Percentiles rank a stretch among this genome's conserved stretches.
phyloP scores from a whole-genome alignment of 2,329 filamentous ascomycete species.

The Botrytis cinerea region DNA sequence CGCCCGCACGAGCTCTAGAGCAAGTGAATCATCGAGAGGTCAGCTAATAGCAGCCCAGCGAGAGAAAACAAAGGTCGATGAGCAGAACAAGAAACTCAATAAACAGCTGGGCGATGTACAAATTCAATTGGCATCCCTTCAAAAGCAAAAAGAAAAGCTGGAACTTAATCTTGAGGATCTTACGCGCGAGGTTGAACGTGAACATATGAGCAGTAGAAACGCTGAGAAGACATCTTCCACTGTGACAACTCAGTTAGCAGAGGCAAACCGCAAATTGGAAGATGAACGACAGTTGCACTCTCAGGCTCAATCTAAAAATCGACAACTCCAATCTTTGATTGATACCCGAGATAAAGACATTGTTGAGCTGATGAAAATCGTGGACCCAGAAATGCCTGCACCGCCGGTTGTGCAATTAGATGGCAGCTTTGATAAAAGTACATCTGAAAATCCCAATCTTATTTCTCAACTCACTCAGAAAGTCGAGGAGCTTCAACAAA shows the following conservation, averaged over 20 bases:
- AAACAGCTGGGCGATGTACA: slow-evolving; percentile 87
- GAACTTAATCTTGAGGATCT: slow-evolving; percentile 86
- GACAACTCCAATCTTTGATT: slow-evolving; percentile 75
- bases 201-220: slow-evolving; percentile 85
- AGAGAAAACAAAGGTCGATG: slow-evolving; percentile 81
- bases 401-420: slow-evolving; percentile 55
- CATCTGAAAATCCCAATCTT: slow-evolving; percentile 54
- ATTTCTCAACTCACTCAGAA: slow-evolving; percentile 85
- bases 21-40: slow-evolving; percentile 77
- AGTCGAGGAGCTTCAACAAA: slow-evolving; percentile 85
- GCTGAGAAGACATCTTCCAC: slow-evolving; percentile 86
- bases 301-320: slow-evolving; percentile 83
- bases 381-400: slow-evolving; percentile 66
- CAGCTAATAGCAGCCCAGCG: slow-evolving; percentile 75
- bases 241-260: slow-evolving; percentile 78
- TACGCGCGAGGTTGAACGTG: slow-evolving; percentile 85
- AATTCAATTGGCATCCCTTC: slow-evolving; percentile 75
- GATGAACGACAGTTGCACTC: slow-evolving; percentile 82
- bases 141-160: slow-evolving; percentile 94
- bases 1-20: slow-evolving; percentile 82
- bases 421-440: slow-evolving; percentile 58
- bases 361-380: slow-evolving; percentile 78
- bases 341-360: slow-evolving; percentile 82
- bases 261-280: slow-evolving; percentile 85
- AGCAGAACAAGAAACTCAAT: slow-evolving; percentile 76